Conservation (phyloP, 2,329 filamentous ascomycete genomes). For the Hypoxylon rubiginosum region DNA sequence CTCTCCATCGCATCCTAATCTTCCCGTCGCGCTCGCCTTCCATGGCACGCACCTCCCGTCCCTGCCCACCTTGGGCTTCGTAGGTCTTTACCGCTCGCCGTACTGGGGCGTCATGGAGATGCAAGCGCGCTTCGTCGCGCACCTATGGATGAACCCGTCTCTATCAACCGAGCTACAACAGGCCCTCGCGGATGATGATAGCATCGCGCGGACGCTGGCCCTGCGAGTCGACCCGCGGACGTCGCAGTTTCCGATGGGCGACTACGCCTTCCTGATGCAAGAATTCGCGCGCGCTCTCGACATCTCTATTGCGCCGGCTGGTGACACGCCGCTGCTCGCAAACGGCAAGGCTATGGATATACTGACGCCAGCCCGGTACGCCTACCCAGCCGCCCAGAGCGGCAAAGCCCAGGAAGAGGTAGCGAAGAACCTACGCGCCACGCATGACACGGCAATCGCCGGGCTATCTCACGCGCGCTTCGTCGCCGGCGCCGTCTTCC, state of each 20-base stretch:
- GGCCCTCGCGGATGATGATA: slow-evolving; percentile 61
- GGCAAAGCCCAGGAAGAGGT: slow-evolving; percentile 54
- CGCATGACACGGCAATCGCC: slow-evolving; percentile 57
- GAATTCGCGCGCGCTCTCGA: slow-evolving; percentile 73
- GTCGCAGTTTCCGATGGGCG: slow-evolving; percentile 85
- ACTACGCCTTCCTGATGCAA: slow-evolving; percentile 83
- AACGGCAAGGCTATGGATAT: slow-evolving; percentile 64
- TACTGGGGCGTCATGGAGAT: slow-evolving; percentile 92
- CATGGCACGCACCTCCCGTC: slow-evolving; percentile 73
- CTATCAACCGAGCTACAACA: slow-evolving; percentile 50
- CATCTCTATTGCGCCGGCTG: slow-evolving; percentile 59
- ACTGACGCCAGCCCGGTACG: slow-evolving; percentile 69
- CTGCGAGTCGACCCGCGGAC: slow-evolving; percentile 66
- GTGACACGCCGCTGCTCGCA: slow-evolving; percentile 56
- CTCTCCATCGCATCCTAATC: slow-evolving; percentile 64
- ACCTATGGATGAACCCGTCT: slow-evolving; percentile 65
- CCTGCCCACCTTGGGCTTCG: slow-evolving; percentile 77
- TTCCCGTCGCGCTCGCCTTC: slow-evolving; percentile 76
- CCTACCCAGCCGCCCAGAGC: slow-evolving; percentile 49
- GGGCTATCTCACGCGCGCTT: slow-evolving; percentile 64
- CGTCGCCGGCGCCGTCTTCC: slow-evolving; percentile 76
- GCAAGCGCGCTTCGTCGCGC: slow-evolving; percentile 78
- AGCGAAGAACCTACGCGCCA: slow-evolving; percentile 60
- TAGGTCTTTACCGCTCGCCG: slow-evolving; percentile 86
- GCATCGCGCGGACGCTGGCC: slow-evolving; percentile 60